These are phyloP conservation scores for Solanum pinnatisectum DNA, from an alignment of 257 asterid genomes.

Conservation along the genomic window DNA sequence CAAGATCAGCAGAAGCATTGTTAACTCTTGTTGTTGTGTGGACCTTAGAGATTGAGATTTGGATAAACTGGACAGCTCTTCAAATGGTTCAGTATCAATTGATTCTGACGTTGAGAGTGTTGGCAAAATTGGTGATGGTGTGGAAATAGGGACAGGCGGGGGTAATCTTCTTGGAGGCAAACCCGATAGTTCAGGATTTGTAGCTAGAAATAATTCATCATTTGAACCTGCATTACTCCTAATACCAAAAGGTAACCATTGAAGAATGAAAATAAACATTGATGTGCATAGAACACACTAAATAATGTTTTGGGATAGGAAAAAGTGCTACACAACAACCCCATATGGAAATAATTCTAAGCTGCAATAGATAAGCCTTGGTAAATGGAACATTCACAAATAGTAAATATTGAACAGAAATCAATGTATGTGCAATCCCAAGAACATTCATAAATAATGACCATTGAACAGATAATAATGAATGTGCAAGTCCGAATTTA, in stretches of 20 bases:
- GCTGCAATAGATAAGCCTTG: not conserved
- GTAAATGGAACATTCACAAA: not conserved
- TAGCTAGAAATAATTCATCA: slow-evolving; percentile 80
- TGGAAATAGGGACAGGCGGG: slow-evolving; percentile 44
- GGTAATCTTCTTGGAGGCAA: slow-evolving; percentile 88
- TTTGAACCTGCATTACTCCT: slow-evolving; percentile 78
- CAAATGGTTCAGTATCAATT: slow-evolving; percentile 52
- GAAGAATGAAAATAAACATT: not conserved
- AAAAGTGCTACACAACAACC: not conserved
- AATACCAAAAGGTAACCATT: slow-evolving; percentile 6
- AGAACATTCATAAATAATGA: not conserved
- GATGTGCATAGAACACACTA: not conserved
- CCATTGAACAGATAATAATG: not conserved
- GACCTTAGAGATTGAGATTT: slow-evolving; percentile 55
- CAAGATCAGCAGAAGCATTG: slow-evolving; percentile 92
- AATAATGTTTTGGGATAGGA: not conserved
- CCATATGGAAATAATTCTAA: not conserved
- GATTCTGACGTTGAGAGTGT: slow-evolving; percentile 44
- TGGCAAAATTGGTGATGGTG: slow-evolving; percentile 46
- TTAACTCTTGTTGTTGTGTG: slow-evolving; percentile 54
- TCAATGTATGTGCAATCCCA: not conserved
- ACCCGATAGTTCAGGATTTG: slow-evolving; percentile 61
- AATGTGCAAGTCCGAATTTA: slow-evolving; percentile 14
- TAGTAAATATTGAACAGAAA: not conserved
- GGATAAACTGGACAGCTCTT: slow-evolving; percentile 43